Evolutionary conservation across 345 rosid genomes (phyloP).

Genomic region (Eucalyptus erythrocorys): DNA sequence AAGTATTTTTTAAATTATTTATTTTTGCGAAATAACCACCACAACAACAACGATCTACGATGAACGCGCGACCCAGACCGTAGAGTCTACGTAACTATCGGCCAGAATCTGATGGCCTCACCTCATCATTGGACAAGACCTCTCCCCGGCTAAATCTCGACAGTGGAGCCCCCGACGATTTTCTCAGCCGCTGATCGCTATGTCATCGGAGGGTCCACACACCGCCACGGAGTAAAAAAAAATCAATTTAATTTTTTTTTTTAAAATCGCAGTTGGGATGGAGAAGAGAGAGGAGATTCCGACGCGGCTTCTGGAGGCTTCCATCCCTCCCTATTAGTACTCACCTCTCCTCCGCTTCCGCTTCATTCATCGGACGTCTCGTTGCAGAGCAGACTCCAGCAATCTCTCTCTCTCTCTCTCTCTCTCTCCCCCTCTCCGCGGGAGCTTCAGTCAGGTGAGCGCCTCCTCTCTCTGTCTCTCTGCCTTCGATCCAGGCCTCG

Average conservation of each 20-base stretch:
- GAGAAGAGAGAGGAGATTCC: background rate
- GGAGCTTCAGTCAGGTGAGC: background rate
- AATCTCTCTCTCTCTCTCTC: background rate
- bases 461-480: background rate
- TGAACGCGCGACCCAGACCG: background rate
- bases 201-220: background rate
- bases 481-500: background rate
- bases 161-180: background rate
- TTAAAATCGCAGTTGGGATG: background rate
- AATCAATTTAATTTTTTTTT: background rate
- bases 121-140: background rate
- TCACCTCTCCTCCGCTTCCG: fast-evolving
- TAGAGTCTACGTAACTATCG: background rate
- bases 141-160: background rate
- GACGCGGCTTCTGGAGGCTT: conserved; percentile 7
- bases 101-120: background rate
- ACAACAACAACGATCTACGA: no score
- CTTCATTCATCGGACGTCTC: background rate
- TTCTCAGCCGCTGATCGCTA: background rate
- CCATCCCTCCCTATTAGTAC: background rate
- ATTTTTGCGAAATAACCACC: no score
- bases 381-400: no score
- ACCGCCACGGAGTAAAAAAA: no score
- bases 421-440: background rate
- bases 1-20: no score